These are phyloP conservation scores for Cubamyces sp. DNA, from an alignment of 768 basidiomycete genomes.

Conservation along the genomic window DNA sequence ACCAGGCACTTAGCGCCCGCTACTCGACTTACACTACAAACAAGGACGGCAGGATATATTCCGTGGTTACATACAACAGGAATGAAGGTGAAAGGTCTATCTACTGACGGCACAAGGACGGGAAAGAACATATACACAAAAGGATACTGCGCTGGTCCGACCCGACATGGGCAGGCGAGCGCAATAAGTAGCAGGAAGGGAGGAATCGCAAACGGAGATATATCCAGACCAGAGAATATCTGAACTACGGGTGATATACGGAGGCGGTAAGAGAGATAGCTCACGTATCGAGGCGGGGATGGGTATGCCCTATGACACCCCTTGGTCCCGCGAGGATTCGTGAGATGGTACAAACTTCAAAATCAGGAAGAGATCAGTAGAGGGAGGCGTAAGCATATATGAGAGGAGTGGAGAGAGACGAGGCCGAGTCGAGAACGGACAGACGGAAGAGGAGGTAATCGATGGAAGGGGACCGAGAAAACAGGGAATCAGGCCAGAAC, in stretches of 20 bases:
- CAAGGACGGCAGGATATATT: conserved; percentile 16
- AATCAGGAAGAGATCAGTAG: no score
- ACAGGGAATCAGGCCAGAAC: background rate
- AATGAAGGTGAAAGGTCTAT: background rate
- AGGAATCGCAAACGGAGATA: background rate
- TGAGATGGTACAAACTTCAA: background rate
- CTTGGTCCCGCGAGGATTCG: conserved; percentile 3
- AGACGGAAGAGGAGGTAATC: background rate
- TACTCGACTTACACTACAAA: background rate
- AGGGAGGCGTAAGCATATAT: no score
- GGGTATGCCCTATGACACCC: conserved; percentile 31
- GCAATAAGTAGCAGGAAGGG: conserved; percentile 2
- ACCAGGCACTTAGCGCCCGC: background rate
- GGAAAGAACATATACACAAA: conserved; percentile 4
- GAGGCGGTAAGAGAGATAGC: background rate
- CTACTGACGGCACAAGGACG: background rate
- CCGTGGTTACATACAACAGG: conserved; percentile 21
- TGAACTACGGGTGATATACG: background rate
- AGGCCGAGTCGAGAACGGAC: background rate
- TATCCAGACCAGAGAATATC: conserved; percentile 11
- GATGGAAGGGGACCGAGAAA: background rate
- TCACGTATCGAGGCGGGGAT: background rate
- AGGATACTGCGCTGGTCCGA: conserved; percentile 3
- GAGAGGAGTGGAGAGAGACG: no score
- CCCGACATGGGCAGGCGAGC: background rate